Evolutionary conservation across 805 yeast genomes (phyloP).

Genomic region (Saccharomyces kudriavzevii): DNA sequence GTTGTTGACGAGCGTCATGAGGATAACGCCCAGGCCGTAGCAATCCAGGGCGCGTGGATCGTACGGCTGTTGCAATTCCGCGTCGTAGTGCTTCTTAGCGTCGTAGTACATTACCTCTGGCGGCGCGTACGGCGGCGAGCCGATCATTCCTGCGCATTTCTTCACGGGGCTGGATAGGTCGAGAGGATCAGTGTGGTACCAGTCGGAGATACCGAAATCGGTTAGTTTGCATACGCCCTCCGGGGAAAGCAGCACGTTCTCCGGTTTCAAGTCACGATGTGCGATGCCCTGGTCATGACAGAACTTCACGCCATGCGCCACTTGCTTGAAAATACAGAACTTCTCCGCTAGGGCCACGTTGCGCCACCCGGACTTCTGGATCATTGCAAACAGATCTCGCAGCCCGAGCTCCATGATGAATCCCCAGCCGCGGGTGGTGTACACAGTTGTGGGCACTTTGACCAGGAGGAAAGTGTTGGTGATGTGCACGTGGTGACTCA

Average conservation of each 20-base stretch:
- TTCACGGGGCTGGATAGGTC: slow-evolving; percentile 38
- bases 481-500: slow-evolving; percentile 48
- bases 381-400: slow-evolving; percentile 53
- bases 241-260: slow-evolving; percentile 52
- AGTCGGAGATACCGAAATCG: slow-evolving; percentile 70
- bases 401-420: slow-evolving; percentile 59
- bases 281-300: slow-evolving; percentile 60
- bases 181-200: slow-evolving; percentile 47
- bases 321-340: slow-evolving; percentile 62
- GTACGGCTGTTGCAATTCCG: slow-evolving; percentile 33
- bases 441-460: slow-evolving; percentile 47
- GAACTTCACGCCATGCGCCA: slow-evolving; percentile 51
- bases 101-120: slow-evolving; percentile 59
- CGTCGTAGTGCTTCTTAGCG: slow-evolving; percentile 28
- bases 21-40: slow-evolving; percentile 66
- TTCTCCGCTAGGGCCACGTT: slow-evolving; percentile 42
- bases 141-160: slow-evolving; percentile 44
- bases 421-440: slow-evolving; percentile 66
- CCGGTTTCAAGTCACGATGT: slow-evolving; percentile 71
- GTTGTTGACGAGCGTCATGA: slow-evolving; percentile 52
- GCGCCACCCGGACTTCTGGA: slow-evolving; percentile 55
- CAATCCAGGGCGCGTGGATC: slow-evolving; percentile 63
- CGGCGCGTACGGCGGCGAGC: slow-evolving; percentile 75
- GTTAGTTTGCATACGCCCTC: slow-evolving; percentile 60
- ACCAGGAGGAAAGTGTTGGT: slow-evolving; percentile 47